Conservation (phyloP, 805 yeast genomes). For the Sugiyamaella qingdaonensis region DNA sequence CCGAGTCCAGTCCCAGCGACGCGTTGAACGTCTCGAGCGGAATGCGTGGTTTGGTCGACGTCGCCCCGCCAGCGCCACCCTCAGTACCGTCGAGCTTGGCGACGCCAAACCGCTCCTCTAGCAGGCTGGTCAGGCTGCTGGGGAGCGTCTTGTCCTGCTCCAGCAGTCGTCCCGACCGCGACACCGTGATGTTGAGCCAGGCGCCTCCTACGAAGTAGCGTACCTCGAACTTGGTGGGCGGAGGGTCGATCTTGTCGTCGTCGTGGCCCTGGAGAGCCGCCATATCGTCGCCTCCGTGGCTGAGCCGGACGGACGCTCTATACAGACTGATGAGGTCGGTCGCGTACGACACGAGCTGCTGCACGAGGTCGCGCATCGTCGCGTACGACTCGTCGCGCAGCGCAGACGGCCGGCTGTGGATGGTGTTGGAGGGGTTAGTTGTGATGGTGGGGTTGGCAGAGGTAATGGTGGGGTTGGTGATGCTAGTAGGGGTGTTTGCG, state of each 20-base stretch:
- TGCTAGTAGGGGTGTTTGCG: too few relatives aligned
- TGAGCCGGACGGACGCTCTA: neutral
- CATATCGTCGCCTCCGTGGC: neutral
- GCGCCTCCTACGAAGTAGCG: conserved; percentile 15
- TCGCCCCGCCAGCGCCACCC: neutral
- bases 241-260: conserved; percentile 6
- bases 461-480: too few relatives aligned
- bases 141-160: conserved; percentile 1
- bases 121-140: neutral
- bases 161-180: conserved; percentile 11
- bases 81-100: conserved; percentile 2
- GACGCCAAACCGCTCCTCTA: conserved; percentile 6
- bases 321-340: conserved; percentile 4
- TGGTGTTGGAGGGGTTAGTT: too few relatives aligned
- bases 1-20: conserved; percentile 13
- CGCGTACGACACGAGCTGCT: conserved; percentile 10
- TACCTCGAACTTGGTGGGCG: conserved; percentile 13
- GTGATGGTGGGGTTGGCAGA: too few relatives aligned
- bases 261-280: neutral
- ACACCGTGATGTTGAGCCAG: conserved; percentile 16
- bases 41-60: conserved; percentile 8
- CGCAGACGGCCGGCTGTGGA: too few relatives aligned
- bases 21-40: conserved; percentile 21
- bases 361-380: neutral
- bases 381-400: conserved; percentile 3